Percentiles rank a stretch among this genome's conserved stretches.
phyloP scores from a whole-genome alignment of 2,329 filamentous ascomycete genomes.

The Biscogniauxia mediterranea region DNA sequence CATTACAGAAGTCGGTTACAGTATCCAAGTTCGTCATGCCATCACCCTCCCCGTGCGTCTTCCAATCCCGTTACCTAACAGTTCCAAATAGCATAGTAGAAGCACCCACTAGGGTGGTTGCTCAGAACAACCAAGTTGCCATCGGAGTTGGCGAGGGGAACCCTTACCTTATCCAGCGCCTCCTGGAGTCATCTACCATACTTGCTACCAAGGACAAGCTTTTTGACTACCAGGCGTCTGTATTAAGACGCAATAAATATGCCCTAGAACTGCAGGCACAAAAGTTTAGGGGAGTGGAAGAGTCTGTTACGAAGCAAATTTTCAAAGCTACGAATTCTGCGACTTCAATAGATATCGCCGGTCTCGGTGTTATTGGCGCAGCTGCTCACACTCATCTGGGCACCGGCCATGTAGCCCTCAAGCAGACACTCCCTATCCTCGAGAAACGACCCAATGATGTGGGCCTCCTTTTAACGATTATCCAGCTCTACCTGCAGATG shows the following conservation, averaged over 20 bases:
- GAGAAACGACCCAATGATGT: conserved; percentile 76
- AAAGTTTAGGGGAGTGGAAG: conserved; percentile 63
- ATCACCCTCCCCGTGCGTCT: conserved; percentile 3
- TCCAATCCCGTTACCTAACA: conserved; percentile 8
- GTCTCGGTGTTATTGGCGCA: conserved; percentile 57
- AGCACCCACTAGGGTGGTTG: conserved; percentile 62
- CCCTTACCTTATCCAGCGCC: conserved; percentile 65
- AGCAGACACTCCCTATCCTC: conserved; percentile 65
- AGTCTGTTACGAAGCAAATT: conserved; percentile 44
- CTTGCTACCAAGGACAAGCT: conserved; percentile 59
- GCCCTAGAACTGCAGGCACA: conserved; percentile 63
- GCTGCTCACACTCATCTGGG: conserved; percentile 68
- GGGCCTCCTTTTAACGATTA: conserved; percentile 73
- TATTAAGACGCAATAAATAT: conserved; percentile 61
- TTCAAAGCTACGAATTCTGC: conserved; percentile 27
- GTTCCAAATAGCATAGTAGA: conserved; percentile 57
- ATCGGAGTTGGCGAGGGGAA: conserved; percentile 50
- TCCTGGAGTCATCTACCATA: conserved; percentile 54
- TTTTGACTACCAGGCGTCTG: conserved; percentile 68
- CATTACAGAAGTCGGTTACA: conserved; percentile 61
- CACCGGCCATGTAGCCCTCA: conserved; percentile 66
- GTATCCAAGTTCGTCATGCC: conserved; percentile 50
- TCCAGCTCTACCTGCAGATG: conserved; percentile 75
- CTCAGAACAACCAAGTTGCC: conserved; percentile 60
- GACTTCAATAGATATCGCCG: conserved; percentile 35